These are phyloP conservation scores for Yamadazyma ubonensis DNA, from an alignment of 805 yeast species.

Conservation along the genomic window DNA sequence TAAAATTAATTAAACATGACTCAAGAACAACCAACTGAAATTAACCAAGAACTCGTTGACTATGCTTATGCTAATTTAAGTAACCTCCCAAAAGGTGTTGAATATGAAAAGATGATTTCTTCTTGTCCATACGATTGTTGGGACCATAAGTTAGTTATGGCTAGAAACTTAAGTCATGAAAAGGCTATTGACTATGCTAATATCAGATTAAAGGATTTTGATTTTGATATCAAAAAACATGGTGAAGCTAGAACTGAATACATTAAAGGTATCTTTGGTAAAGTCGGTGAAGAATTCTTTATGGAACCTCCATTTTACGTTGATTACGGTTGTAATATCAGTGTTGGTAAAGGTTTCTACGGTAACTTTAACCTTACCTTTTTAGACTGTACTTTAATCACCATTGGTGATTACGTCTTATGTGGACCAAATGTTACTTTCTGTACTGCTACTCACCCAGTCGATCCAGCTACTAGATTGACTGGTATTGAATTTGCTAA, in stretches of 20 bases:
- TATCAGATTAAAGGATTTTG: conserved; percentile 34
- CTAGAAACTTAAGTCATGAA: conserved; percentile 35
- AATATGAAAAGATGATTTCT: conserved; percentile 57
- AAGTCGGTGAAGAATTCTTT: conserved; percentile 35
- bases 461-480: conserved; percentile 45
- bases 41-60: conserved; percentile 32
- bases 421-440: conserved; percentile 64
- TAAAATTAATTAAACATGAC: not conserved
- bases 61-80: conserved; percentile 33
- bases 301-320: conserved; percentile 61
- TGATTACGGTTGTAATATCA: conserved; percentile 66
- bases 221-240: conserved; percentile 25
- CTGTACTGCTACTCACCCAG: conserved; percentile 64
- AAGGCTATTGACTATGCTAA: conserved; percentile 31
- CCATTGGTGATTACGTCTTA: conserved; percentile 58
- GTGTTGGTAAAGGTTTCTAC: conserved; percentile 57
- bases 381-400: conserved; percentile 60
- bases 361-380: conserved; percentile 56
- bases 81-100: conserved; percentile 36
- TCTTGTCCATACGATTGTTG: conserved; percentile 46
- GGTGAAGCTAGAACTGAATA: conserved; percentile 35
- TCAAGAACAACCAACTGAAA: conserved; percentile 19
- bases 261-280: conserved; percentile 48
- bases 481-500: conserved; percentile 51
- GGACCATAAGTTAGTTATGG: conserved; percentile 24